These are phyloP conservation scores for Pythium dissimile DNA, from an alignment of 352 stramenopile species.

Conservation along the genomic window DNA sequence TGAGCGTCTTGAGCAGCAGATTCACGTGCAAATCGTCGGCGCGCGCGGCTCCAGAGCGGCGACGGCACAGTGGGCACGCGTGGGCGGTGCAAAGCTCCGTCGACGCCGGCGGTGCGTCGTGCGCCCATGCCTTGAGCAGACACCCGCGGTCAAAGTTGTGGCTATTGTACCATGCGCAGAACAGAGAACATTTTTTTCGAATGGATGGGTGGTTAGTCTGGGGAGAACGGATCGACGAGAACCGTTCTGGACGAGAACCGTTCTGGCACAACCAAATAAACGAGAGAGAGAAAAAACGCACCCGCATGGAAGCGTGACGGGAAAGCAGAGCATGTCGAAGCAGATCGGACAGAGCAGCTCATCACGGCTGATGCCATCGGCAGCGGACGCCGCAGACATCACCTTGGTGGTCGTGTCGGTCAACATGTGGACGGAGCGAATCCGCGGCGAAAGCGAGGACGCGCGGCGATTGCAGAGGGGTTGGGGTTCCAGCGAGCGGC, in stretches of 20 bases:
- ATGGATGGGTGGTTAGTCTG: too few species aligned
- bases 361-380: slow-evolving; percentile 34
- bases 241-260: neutral
- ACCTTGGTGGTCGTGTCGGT: neutral
- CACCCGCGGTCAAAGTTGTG: slow-evolving; percentile 84
- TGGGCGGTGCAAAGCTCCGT: slow-evolving; percentile 16
- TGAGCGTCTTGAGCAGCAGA: slow-evolving; percentile 57
- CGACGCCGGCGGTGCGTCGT: slow-evolving; percentile 17
- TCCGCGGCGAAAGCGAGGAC: slow-evolving; percentile 16
- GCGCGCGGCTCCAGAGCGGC: slow-evolving; percentile 25
- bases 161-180: slow-evolving; percentile 22
- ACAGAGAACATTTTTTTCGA: neutral
- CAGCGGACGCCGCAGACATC: too few species aligned
- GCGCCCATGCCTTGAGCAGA: slow-evolving; percentile 60
- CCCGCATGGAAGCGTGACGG: slow-evolving; percentile 71
- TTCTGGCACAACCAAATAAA: too few species aligned
- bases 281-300: slow-evolving; percentile 15
- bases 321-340: slow-evolving; percentile 74
- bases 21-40: slow-evolving; percentile 56
- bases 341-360: slow-evolving; percentile 71
- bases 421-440: neutral
- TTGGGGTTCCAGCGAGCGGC: neutral
- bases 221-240: too few species aligned
- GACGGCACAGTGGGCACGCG: slow-evolving; percentile 66
- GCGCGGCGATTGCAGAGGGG: neutral